Evolutionary conservation across 306 rosid genomes (phyloP), one percentile per base, ranked within the genome.

Genomic region (Fagus sylvatica): DNA sequence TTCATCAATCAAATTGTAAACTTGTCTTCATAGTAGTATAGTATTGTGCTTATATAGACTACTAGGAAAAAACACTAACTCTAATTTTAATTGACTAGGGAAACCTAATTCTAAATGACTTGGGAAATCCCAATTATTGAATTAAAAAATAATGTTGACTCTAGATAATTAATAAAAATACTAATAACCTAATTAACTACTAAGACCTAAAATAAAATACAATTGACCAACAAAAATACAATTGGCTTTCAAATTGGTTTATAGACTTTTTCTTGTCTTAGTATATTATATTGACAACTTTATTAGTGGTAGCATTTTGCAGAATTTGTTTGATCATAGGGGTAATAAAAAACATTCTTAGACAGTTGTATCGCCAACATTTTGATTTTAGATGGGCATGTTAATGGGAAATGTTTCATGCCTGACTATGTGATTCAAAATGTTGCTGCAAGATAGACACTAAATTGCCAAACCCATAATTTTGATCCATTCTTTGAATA

Each of bases 401-500:
- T 37, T 66, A 39, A 66, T 39, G 17, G 22, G 37, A 39, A 7
- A 17, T 37, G 7, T 65, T 36, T 37, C 30, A 17, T 65, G 46
- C 49, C 48, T 65, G 71, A 39, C n/a, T 3, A 15, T 39, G n/a
- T 65, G 43, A 43, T 66, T 12, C 32, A 66, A 66, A 66, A 46
- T 2, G 49, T 39, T 17, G 7, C 7, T 1, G 9, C 1, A 1
- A 66, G 69, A 53, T 42, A 17, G 30, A 3, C 67, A 40, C 72
- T 69, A 32, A 74, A 74, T 13, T 54, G 36, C 41, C 15, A n/a
- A 22, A 66, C 46, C 54, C 71, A 49, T 33, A 30, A 72, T 56
- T 72, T 32, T 7, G 69, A 66, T 8, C 72, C 66, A 43, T 78
- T 22, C 0, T 30, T 59, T 32, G 62, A 49, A 75, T 66, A 56